Evolutionary conservation across 495 filamentous ascomycete genomes (phyloP).

Genomic region (Xylaria longipes): DNA sequence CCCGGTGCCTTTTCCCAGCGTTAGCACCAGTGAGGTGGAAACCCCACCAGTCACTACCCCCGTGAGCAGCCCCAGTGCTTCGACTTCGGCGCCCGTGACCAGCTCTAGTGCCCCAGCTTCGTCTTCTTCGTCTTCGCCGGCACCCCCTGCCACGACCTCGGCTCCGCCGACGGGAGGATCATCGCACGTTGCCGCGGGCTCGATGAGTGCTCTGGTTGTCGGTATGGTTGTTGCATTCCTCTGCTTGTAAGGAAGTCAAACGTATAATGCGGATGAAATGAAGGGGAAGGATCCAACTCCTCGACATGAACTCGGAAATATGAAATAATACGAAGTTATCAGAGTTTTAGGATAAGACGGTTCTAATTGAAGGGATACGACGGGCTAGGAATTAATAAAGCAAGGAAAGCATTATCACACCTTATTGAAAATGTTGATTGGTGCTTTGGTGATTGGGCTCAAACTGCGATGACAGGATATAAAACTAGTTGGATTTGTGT

Average conservation of each 20-base stretch:
- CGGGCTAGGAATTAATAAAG: conserved; percentile 17
- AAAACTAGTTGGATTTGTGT: not conserved
- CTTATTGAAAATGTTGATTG: not conserved
- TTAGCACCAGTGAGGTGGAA: conserved; percentile 25
- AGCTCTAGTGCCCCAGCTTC: conserved; percentile 15
- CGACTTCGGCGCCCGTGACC: conserved; percentile 18
- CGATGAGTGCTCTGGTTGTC: conserved; percentile 41
- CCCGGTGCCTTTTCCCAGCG: conserved; percentile 13
- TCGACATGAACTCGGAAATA: not conserved
- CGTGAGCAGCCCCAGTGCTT: conserved; percentile 6
- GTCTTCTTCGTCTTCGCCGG: conserved; percentile 31
- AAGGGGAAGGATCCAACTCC: not conserved
- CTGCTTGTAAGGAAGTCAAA: conserved; percentile 37
- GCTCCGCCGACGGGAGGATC: conserved; percentile 30
- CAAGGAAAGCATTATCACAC: conserved; percentile 1
- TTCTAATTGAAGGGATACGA: not conserved
- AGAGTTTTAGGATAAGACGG: not conserved
- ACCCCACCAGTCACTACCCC: conserved; percentile 25
- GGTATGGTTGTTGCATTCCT: conserved; percentile 42
- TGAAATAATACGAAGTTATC: not conserved
- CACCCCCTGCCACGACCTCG: conserved; percentile 27
- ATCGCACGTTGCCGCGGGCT: conserved; percentile 39
- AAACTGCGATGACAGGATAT: not conserved
- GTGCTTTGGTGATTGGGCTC: not conserved
- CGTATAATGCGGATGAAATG: not conserved